phyloP scores from a whole-genome alignment of 805 yeast species.

The Yarrowia bubula region DNA sequence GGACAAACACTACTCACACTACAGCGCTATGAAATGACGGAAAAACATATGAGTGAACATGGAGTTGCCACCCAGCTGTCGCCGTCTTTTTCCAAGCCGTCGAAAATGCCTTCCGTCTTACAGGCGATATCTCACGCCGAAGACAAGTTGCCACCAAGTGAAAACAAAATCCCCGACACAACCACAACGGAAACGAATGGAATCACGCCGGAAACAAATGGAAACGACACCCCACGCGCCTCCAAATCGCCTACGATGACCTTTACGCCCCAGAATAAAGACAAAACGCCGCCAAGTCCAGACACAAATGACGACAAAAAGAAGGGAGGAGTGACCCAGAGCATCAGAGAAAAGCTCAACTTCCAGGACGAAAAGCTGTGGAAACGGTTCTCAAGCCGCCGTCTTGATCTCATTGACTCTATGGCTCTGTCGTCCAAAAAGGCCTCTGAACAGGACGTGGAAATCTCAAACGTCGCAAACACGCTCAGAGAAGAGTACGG shows the following conservation, averaged over 20 bases:
- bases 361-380: conserved; percentile 81
- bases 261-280: conserved; percentile 4
- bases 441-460: conserved; percentile 90
- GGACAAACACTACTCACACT: background rate
- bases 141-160: background rate
- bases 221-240: background rate
- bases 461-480: conserved; percentile 74
- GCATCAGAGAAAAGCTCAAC: conserved; percentile 59
- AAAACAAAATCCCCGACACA: too few species aligned
- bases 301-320: conserved; percentile 13
- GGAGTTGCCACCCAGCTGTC: conserved; percentile 1
- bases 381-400: conserved; percentile 86
- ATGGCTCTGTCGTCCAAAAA: conserved; percentile 61
- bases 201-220: background rate
- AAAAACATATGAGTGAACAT: background rate
- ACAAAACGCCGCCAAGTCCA: background rate
- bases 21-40: conserved; percentile 22
- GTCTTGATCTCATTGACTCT: conserved; percentile 84
- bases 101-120: conserved; percentile 9
- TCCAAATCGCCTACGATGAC: background rate
- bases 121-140: background rate
- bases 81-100: background rate
- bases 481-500: conserved; percentile 75
- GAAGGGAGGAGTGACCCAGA: conserved; percentile 50
- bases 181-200: background rate